Conservation (phyloP, 2,329 filamentous ascomycete species). For the Cladorrhinum sp. region DNA sequence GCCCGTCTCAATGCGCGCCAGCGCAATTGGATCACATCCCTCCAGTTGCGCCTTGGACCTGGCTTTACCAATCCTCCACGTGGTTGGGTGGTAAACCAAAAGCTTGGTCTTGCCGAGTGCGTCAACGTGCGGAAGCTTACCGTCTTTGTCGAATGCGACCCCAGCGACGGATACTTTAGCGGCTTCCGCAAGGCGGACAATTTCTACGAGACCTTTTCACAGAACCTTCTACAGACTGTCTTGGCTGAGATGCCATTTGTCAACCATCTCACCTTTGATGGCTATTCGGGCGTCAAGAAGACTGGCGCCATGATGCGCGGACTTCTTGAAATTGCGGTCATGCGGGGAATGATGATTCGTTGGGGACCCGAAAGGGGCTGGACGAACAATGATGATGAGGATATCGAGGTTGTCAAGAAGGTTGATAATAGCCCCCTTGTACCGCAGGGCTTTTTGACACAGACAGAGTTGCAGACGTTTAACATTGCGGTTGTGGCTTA, state of each 20-base stretch:
- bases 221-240: constrained; percentile 54
- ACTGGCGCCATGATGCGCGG: constrained; percentile 61
- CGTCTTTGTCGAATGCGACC: constrained; percentile 71
- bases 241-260: constrained; percentile 56
- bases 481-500: constrained; percentile 1
- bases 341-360: constrained; percentile 50
- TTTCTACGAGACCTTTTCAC: constrained; percentile 68
- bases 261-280: constrained; percentile 65
- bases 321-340: constrained; percentile 51
- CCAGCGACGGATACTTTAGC: constrained; percentile 63
- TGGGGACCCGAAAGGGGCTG: constrained; percentile 70
- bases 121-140: constrained; percentile 56
- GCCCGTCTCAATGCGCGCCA: constrained; percentile 61
- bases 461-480: neutral
- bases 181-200: constrained; percentile 64
- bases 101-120: constrained; percentile 63
- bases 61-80: constrained; percentile 69
- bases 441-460: neutral
- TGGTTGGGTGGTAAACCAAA: constrained; percentile 66
- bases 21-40: constrained; percentile 56
- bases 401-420: constrained; percentile 15
- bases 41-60: constrained; percentile 70
- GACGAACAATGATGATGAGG: constrained; percentile 52
- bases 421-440: neutral
- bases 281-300: constrained; percentile 62